Evolutionary conservation across 2,329 filamentous ascomycete species (phyloP).

Genomic region (Cercospora nicotianae): DNA sequence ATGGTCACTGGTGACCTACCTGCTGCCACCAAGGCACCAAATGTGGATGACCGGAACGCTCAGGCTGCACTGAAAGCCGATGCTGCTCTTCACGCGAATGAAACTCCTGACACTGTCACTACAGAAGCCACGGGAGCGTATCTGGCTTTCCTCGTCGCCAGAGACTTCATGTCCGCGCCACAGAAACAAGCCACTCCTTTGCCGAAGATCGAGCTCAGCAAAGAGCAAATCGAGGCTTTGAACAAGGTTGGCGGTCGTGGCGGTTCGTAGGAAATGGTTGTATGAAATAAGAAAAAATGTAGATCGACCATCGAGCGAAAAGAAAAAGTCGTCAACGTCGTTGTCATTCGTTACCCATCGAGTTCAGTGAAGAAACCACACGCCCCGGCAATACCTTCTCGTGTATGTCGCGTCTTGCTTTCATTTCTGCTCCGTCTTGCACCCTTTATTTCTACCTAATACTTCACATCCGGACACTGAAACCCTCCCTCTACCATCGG

Average conservation of each 20-base stretch:
- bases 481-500: background rate
- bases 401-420: background rate
- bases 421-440: background rate
- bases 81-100: conserved; percentile 51
- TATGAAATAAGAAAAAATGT: background rate
- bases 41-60: conserved; percentile 72
- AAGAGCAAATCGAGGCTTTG: conserved; percentile 52
- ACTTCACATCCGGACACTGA: background rate
- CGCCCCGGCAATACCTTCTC: background rate
- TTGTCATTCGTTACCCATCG: background rate
- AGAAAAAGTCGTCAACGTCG: background rate
- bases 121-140: conserved; percentile 64
- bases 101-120: conserved; percentile 59
- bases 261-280: conserved; percentile 26
- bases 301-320: background rate
- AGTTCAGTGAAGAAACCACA: background rate
- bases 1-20: conserved; percentile 72
- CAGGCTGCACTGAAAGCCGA: conserved; percentile 64
- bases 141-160: conserved; percentile 61
- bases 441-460: background rate
- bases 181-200: conserved; percentile 37
- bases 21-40: conserved; percentile 67
- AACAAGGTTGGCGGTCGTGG: conserved; percentile 56
- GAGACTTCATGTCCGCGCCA: conserved; percentile 61
- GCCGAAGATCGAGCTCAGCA: conserved; percentile 48